phyloP scores from a whole-genome alignment of 305 asterid genomes.

The Solanum aculeatissimum region DNA sequence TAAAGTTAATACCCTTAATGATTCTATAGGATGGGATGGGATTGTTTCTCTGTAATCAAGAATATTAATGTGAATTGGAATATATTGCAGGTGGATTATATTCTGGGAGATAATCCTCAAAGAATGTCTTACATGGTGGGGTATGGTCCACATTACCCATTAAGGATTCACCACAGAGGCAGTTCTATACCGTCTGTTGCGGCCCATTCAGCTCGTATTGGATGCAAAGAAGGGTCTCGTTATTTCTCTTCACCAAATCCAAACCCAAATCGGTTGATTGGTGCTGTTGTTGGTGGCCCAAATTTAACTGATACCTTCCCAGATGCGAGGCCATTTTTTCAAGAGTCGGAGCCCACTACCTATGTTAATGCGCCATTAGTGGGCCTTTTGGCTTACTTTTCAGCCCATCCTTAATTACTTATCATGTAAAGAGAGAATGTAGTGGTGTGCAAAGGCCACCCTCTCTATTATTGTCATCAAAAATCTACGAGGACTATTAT shows the following conservation, averaged over 20 bases:
- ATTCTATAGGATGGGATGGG: no score
- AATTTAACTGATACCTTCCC: slow-evolving; percentile 56
- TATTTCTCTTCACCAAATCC: slow-evolving; percentile 57
- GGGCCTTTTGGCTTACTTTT: slow-evolving; percentile 64
- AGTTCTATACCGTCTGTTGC: slow-evolving; percentile 61
- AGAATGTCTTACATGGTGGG: slow-evolving; percentile 95
- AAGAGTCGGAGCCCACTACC: slow-evolving; percentile 84
- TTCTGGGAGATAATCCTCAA: slow-evolving; percentile 80
- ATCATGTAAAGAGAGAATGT: slow-evolving; percentile 1
- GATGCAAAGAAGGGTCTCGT: slow-evolving; percentile 56
- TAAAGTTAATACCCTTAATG: no score
- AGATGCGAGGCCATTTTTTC: slow-evolving; percentile 66
- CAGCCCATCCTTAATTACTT: slow-evolving; percentile 40
- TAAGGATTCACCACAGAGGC: slow-evolving; percentile 73
- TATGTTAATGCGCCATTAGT: slow-evolving; percentile 78
- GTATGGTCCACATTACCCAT: slow-evolving; percentile 58
- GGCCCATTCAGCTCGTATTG: slow-evolving; percentile 54
- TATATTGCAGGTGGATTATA: slow-evolving; percentile 65
- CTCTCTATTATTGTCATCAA: slow-evolving; percentile 16
- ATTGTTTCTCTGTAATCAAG: no score
- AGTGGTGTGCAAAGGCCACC: slow-evolving; percentile 88
- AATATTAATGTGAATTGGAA: no score
- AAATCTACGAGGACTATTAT: not conserved
- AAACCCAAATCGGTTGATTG: slow-evolving; percentile 57
- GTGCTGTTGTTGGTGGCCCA: slow-evolving; percentile 89